Evolutionary conservation across 1,284 basidiomycete genomes (phyloP), one percentile per base, ranked within the genome.

Genomic region (Ceratobasidium sp.): DNA sequence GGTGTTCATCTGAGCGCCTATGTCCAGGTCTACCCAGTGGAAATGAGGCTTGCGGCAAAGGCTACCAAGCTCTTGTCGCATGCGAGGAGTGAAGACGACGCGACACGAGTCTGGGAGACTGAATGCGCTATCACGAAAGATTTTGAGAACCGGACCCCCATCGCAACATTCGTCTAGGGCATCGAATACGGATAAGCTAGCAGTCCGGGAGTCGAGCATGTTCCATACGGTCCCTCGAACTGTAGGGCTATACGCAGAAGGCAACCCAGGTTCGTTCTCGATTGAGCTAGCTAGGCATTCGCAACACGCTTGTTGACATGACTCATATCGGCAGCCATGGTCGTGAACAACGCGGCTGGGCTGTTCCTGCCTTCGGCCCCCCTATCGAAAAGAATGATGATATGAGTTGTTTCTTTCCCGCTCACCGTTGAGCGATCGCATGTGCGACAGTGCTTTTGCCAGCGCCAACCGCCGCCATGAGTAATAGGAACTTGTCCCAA

Each of bases 361-460:
- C 39, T 61, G 8, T 61, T 61, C 39, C 58, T 7, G n/a, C 22
- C 37, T 5, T 49, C 11, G 31, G 19, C 8, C n/a, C 11, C 48
- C 14, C 48, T 29, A 61, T 34, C 58, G 75, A 78, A 43, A 48
- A 63, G 41, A 63, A 63, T 16, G 76, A 78, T 2, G 79, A 75
- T 4, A 3, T 77, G 74, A 19, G 54, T 68, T 22, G 78, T 71
- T 0, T 66, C n/a, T 3, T 69, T 59, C 77, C 66, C 37, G 31
- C 69, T 31, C 73, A 78, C 53, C 46, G 56, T 29, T 74, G 46
- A 6, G 79, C 77, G 63, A 79, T 61, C 19, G 77, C 72, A 54
- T 79, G 78, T 8, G 79, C 78, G 39, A 80, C 74, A 4, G 78
- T 72, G 39, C 73, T 77, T 71, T 79, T 79, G 14, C 78, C 79